Base-by-base conservation (phyloP, 768 basidiomycete genomes). In the Hemileccinum rubropunctum region DNA sequence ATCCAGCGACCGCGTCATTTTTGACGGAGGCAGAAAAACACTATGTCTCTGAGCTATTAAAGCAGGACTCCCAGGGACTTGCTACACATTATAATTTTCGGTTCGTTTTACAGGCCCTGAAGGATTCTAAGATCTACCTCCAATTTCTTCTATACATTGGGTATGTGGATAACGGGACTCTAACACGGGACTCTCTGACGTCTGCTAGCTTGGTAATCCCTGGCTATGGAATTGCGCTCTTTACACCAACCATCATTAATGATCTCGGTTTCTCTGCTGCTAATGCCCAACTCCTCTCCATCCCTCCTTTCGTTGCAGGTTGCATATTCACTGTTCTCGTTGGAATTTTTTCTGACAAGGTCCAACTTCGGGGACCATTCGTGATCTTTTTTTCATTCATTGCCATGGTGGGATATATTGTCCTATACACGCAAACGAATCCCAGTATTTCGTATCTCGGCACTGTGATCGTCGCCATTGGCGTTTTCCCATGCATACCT, bases 1-100 rank as follows among this genome's bases (percentile, higher is more conserved):
- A 78, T 60, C 78, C 80, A 28, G 73, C 74, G 52, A 82, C 78
- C 2, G 80, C 80, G n/a, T 68, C 61, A 30, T 83, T 81, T 64
- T 62, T 81, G 51, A 75, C 71, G 10, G 67, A 70, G 3, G 43
- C 56, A 1, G 81, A 83, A 56, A 72, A 70, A 44, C 48, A 47
- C 27, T 64, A 71, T 38, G 61, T 80, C 12, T 41, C 70, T 10
- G 51, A 69, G 12, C 64, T 76, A 69, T 61, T 80, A 48, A 70
- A 70, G 46, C 63, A 70, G 39, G 78, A 80, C 48, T 54, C 65
- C 1, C 70, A 72, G 45, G 71, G 73, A 41, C 71, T 73, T 23
- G 68, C 75, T 12, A 77, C 75, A 6, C 70, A 76, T 49, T 78
- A 71, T 48, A 57, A 74, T 43, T 65, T 56, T 26, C 71, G 67